Evolutionary conservation across 768 basidiomycete species (phyloP).

Genomic region (Mycena galopus): DNA sequence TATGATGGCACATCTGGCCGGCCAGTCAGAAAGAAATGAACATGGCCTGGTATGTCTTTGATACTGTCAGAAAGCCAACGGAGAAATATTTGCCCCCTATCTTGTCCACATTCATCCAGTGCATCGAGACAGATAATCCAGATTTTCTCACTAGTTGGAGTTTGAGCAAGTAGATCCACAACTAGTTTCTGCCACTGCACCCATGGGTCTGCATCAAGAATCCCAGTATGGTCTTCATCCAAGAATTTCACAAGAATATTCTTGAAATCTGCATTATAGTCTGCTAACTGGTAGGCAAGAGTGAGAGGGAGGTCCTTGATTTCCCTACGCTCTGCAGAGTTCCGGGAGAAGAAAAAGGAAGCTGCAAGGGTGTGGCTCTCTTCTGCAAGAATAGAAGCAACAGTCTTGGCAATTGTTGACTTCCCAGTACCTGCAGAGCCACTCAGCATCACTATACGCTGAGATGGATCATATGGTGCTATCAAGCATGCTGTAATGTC

Average conservation of each 20-base stretch:
- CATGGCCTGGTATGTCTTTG: neutral
- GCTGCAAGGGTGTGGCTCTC: neutral
- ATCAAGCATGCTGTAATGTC: too few species aligned
- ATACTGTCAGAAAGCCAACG: conserved; percentile 6
- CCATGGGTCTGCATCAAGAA: conserved; percentile 6
- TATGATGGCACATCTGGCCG: conserved; percentile 21
- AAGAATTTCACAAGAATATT: conserved; percentile 4
- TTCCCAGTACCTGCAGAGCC: too few species aligned
- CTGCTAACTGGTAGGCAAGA: conserved; percentile 10
- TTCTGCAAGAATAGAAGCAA: conserved; percentile 12
- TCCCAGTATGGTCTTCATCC: neutral
- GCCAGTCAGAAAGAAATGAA: conserved; percentile 22
- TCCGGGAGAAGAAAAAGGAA: conserved; percentile 26
- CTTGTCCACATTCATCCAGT: conserved; percentile 22
- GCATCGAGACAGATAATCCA: conserved; percentile 13
- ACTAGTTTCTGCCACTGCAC: conserved; percentile 18
- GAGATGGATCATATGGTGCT: too few species aligned
- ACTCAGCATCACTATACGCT: too few species aligned
- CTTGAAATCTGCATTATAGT: conserved; percentile 9
- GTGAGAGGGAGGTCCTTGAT: neutral
- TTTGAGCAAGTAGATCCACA: neutral
- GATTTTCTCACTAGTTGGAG: neutral
- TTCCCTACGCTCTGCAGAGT: conserved; percentile 6
- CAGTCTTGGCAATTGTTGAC: conserved; percentile 24
- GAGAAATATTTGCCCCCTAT: conserved; percentile 8